phyloP scores from a whole-genome alignment of 192 early-diverging fungal genomes.

The Linnemannia zychae region DNA sequence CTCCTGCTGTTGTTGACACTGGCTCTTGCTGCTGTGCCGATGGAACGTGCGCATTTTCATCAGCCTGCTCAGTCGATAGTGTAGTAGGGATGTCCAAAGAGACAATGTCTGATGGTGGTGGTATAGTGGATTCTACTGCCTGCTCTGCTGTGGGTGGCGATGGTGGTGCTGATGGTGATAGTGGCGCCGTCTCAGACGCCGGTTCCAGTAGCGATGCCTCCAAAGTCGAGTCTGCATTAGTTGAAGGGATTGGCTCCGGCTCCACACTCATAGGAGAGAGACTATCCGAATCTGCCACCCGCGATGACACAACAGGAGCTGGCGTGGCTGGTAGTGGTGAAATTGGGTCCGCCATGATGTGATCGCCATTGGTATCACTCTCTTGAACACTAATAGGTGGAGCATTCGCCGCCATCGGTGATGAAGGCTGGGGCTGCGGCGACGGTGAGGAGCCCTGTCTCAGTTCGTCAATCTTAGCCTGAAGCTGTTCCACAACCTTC shows the following conservation, averaged over 20 bases:
- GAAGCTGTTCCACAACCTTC: slow-evolving; percentile 8
- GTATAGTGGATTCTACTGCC: not conserved
- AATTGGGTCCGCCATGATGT: not conserved
- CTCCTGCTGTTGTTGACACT: not conserved
- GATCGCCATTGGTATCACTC: slow-evolving; percentile 1
- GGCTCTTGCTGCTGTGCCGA: not conserved
- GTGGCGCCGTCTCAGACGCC: not conserved
- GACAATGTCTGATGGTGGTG: not conserved
- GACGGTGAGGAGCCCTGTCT: not conserved
- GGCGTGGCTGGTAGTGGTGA: not conserved
- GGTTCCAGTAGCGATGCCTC: not conserved
- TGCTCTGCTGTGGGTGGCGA: not conserved
- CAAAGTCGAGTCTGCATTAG: not conserved
- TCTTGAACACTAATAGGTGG: not conserved
- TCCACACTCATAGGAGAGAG: not conserved
- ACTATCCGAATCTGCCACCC: not conserved
- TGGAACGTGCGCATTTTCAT: not conserved
- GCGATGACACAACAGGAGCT: not conserved
- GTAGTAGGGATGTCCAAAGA: not conserved
- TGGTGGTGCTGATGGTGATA: too few species aligned
- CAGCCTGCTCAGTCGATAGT: not conserved
- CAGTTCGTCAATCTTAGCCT: slow-evolving; percentile 18
- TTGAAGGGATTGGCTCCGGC: not conserved
- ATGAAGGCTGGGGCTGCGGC: not conserved
- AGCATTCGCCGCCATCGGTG: not conserved